These are phyloP conservation scores for Penicillium sp. DNA, from an alignment of 2,329 filamentous ascomycete species.

Conservation along the genomic window DNA sequence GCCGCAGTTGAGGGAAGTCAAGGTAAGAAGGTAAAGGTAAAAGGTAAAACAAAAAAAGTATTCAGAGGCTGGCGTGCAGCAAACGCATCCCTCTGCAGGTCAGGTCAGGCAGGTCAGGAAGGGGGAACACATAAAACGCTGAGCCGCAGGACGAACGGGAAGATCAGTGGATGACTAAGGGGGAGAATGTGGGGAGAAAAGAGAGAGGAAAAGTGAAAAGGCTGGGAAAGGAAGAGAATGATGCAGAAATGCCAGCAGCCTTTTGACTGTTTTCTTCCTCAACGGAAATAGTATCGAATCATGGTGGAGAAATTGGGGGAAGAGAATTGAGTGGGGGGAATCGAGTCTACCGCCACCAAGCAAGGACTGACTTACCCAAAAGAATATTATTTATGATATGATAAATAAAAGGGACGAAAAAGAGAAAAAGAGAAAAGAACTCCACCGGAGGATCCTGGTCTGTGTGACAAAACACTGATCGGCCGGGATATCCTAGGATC, in stretches of 20 bases:
- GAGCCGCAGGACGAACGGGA: conserved; percentile 26
- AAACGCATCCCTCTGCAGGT: conserved; percentile 26
- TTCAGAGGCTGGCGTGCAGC: conserved; percentile 23
- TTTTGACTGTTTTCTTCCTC: conserved; percentile 31
- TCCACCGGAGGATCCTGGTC: conserved; percentile 24
- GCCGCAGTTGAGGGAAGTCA: conserved; percentile 9
- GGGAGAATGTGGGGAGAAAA: conserved; percentile 12
- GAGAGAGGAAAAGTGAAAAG: too few relatives aligned
- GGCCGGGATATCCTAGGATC: conserved; percentile 16
- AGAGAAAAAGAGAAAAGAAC: conserved; percentile 12
- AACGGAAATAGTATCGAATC: conserved; percentile 20
- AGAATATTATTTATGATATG: too few relatives aligned
- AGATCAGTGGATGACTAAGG: conserved; percentile 27
- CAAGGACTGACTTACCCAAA: conserved; percentile 11
- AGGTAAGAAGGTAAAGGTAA: not conserved
- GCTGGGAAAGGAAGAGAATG: conserved; percentile 2
- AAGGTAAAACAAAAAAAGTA: not conserved
- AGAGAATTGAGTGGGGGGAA: conserved; percentile 13
- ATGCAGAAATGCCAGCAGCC: conserved; percentile 10
- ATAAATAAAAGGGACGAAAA: conserved; percentile 23
- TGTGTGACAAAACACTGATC: conserved; percentile 25
- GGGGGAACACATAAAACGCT: conserved; percentile 17
- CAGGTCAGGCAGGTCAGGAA: conserved; percentile 14
- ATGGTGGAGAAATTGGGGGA: conserved; percentile 15
- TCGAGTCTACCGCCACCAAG: conserved; percentile 21